A percentile compares a stretch with the other conserved stretches of the same genome.
These are phyloP conservation scores for Podospora fimiseda DNA, from an alignment of 495 filamentous ascomycete species.

Conservation along the genomic window DNA sequence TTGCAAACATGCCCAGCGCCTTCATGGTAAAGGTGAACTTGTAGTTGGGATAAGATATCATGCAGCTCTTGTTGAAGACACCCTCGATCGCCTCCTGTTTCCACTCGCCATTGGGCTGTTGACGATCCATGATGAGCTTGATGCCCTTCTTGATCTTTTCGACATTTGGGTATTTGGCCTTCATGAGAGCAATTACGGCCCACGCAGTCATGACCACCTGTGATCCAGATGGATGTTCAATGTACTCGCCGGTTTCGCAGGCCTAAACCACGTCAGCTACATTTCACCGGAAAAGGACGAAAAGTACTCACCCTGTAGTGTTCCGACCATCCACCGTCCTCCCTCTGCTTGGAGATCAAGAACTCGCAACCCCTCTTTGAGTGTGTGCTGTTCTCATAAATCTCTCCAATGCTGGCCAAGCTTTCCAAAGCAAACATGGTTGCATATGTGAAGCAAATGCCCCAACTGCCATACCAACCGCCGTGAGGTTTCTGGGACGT, in stretches of 20 bases:
- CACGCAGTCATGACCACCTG: constrained; percentile 94
- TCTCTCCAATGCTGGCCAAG: constrained; percentile 73
- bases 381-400: constrained; percentile 62
- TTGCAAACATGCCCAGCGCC: constrained; percentile 82
- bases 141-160: constrained; percentile 67
- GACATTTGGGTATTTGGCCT: constrained; percentile 73
- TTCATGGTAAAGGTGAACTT: constrained; percentile 96
- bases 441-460: constrained; percentile 95
- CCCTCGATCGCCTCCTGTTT: constrained; percentile 92
- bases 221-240: constrained; percentile 49
- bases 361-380: constrained; percentile 78
- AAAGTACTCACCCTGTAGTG: constrained; percentile 65
- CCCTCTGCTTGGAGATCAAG: constrained; percentile 70
- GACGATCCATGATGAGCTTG: constrained; percentile 75
- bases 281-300: not conserved
- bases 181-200: constrained; percentile 78
- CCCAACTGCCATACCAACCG: constrained; percentile 95
- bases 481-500: constrained; percentile 72
- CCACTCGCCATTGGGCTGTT: constrained; percentile 89
- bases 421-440: constrained; percentile 92
- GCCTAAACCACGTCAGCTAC: constrained; percentile 32
- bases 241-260: constrained; percentile 48
- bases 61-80: constrained; percentile 98
- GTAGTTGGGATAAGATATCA: constrained; percentile 99
- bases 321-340: constrained; percentile 95